Percentiles rank a stretch among this genome's conserved stretches.
phyloP scores from a whole-genome alignment of 2,329 filamentous ascomycete genomes.

The Chrysoporthe deuterocubensis region DNA sequence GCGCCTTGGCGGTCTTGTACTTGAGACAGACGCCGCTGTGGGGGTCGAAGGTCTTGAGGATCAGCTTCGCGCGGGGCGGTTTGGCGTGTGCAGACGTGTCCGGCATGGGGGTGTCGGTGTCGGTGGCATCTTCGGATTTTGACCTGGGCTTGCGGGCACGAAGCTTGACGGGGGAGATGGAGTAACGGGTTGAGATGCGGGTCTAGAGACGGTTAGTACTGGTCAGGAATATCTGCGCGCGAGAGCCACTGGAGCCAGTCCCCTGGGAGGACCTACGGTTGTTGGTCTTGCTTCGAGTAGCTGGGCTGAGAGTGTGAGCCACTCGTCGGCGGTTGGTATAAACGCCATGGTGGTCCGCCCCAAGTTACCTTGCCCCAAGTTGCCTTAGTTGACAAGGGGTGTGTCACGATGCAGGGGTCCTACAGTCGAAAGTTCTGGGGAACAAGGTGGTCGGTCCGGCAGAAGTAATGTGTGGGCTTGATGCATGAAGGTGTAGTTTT shows the following conservation, averaged over 20 bases:
- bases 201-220: conserved; percentile 58
- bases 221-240: conserved; percentile 14
- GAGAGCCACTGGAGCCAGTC: conserved; percentile 26
- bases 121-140: conserved; percentile 27
- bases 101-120: conserved; percentile 37
- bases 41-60: conserved; percentile 89
- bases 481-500: conserved; percentile 7
- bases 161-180: conserved; percentile 57
- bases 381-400: no score
- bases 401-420: background rate
- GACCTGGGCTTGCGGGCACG: conserved; percentile 32
- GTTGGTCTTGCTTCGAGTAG: conserved; percentile 85
- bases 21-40: conserved; percentile 81
- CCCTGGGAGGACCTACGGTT: conserved; percentile 63
- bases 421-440: background rate
- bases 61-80: conserved; percentile 70
- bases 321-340: conserved; percentile 82
- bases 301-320: conserved; percentile 84
- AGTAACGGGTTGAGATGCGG: conserved; percentile 91
- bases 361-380: no score
- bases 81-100: conserved; percentile 38
- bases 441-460: background rate
- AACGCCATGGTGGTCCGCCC: conserved; percentile 67
- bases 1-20: conserved; percentile 88
- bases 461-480: background rate